Percentiles rank a stretch among this genome's conserved stretches.
phyloP scores from a whole-genome alignment of 2,329 filamentous ascomycete genomes.

The Hymenoscyphus infarciens region DNA sequence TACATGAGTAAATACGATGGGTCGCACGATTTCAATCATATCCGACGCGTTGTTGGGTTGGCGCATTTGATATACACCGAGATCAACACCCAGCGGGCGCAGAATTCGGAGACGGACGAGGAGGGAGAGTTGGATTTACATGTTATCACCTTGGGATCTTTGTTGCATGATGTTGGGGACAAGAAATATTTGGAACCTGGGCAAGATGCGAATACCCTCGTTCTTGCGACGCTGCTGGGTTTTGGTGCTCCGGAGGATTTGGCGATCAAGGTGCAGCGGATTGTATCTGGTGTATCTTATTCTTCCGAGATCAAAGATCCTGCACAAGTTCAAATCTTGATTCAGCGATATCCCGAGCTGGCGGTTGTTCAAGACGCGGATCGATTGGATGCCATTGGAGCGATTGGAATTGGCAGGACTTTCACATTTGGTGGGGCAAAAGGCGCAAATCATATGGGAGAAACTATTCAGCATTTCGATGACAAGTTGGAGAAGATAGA shows the following conservation, averaged over 20 bases:
- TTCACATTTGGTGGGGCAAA: conserved; percentile 76
- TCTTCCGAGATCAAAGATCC: conserved; percentile 69
- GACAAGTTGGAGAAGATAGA: conserved; percentile 69
- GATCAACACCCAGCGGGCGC: conserved; percentile 22
- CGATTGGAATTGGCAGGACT: conserved; percentile 74
- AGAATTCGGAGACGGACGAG: conserved; percentile 15
- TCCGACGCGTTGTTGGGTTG: conserved; percentile 73
- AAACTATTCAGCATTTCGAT: conserved; percentile 70
- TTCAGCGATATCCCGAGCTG: conserved; percentile 67
- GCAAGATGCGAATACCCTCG: conserved; percentile 54
- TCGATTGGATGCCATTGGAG: conserved; percentile 87
- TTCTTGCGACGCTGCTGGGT: conserved; percentile 55
- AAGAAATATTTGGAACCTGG: conserved; percentile 44
- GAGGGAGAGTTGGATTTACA: conserved; percentile 50
- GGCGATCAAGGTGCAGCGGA: conserved; percentile 64
- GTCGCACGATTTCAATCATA: conserved; percentile 85
- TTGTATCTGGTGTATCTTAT: conserved; percentile 79
- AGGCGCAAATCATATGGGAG: conserved; percentile 51
- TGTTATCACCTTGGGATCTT: conserved; percentile 59
- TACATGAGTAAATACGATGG: conserved; percentile 79
- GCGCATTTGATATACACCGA: conserved; percentile 44
- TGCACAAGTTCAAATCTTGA: conserved; percentile 51
- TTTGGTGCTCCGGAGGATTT: conserved; percentile 57
- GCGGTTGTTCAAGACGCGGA: conserved; percentile 92
- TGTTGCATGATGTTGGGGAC: conserved; percentile 89